phyloP scores from a whole-genome alignment of 2,329 filamentous ascomycete species.

The Aspergillus sp. region DNA sequence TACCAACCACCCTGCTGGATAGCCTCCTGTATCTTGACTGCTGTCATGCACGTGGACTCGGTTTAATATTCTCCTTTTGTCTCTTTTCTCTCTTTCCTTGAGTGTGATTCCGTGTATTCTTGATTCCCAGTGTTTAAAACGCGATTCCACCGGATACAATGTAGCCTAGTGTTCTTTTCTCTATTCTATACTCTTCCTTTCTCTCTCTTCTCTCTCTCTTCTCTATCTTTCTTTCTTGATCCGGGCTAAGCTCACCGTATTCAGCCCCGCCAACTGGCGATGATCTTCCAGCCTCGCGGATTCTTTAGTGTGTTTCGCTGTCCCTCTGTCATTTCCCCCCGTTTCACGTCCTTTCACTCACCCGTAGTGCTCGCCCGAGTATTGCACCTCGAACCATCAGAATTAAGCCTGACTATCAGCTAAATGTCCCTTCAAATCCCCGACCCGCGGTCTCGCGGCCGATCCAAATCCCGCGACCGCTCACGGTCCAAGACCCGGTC shows the following conservation, averaged over 20 bases:
- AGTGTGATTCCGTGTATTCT: conserved; percentile 3
- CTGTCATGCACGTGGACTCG: background rate
- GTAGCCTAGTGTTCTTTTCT: background rate
- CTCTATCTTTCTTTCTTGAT: background rate
- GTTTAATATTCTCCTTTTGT: background rate
- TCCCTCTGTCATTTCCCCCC: background rate
- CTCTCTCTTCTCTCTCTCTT: background rate
- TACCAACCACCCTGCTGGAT: too few species aligned
- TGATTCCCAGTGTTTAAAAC: background rate
- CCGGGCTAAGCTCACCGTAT: too few species aligned
- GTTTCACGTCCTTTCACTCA: background rate
- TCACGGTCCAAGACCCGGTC: conserved; percentile 12
- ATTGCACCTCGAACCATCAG: too few species aligned
- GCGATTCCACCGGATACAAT: background rate
- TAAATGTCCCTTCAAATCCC: conserved; percentile 32
- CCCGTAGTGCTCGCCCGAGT: too few species aligned
- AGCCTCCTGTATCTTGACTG: too few species aligned
- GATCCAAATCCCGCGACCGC: conserved; percentile 36
- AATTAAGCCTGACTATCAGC: too few species aligned
- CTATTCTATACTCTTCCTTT: conserved; percentile 1
- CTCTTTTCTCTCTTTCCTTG: background rate
- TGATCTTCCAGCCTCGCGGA: too few species aligned
- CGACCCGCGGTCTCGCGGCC: conserved; percentile 36
- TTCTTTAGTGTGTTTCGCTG: background rate
- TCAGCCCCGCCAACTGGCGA: too few species aligned